These are phyloP conservation scores for Pseudonectria foliicola DNA, from an alignment of 2,329 filamentous ascomycete genomes.

Conservation along the genomic window DNA sequence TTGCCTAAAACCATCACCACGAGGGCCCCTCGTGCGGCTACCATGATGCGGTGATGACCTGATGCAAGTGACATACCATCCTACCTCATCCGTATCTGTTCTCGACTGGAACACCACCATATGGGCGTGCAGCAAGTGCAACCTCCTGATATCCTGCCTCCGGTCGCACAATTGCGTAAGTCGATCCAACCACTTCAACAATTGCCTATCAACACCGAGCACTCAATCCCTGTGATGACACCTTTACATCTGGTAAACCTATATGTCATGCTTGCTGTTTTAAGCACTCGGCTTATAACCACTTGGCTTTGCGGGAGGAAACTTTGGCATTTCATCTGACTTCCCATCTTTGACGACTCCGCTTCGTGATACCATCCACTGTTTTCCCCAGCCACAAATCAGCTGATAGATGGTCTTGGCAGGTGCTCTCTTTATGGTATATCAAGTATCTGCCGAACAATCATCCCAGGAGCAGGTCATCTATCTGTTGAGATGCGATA, in stretches of 20 bases:
- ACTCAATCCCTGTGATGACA: conserved; percentile 26
- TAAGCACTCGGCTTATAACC: conserved; percentile 17
- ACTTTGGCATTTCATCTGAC: conserved; percentile 20
- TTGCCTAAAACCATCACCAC: conserved; percentile 64
- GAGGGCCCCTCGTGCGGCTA: conserved; percentile 57
- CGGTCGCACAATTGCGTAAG: not conserved
- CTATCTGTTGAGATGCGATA: too few species aligned
- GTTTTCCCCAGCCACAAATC: not conserved
- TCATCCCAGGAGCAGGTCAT: too few species aligned
- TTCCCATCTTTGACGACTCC: not conserved
- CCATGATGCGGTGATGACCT: conserved; percentile 65
- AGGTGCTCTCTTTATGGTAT: conserved; percentile 2
- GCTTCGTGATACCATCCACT: too few species aligned
- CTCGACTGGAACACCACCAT: too few species aligned
- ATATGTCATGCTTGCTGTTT: conserved; percentile 25
- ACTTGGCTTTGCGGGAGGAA: conserved; percentile 17
- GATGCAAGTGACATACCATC: conserved; percentile 51
- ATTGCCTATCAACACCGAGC: not conserved
- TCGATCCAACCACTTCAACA: too few species aligned
- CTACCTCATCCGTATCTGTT: conserved; percentile 3
- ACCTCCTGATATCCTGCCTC: too few species aligned
- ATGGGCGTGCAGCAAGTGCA: too few species aligned
- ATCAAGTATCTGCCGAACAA: too few species aligned
- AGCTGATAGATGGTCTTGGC: conserved; percentile 10
- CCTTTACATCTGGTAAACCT: conserved; percentile 37